Evolutionary conservation across 2,329 filamentous ascomycete species (phyloP).

Genomic region (Aspergillus pseudonomiae): DNA sequence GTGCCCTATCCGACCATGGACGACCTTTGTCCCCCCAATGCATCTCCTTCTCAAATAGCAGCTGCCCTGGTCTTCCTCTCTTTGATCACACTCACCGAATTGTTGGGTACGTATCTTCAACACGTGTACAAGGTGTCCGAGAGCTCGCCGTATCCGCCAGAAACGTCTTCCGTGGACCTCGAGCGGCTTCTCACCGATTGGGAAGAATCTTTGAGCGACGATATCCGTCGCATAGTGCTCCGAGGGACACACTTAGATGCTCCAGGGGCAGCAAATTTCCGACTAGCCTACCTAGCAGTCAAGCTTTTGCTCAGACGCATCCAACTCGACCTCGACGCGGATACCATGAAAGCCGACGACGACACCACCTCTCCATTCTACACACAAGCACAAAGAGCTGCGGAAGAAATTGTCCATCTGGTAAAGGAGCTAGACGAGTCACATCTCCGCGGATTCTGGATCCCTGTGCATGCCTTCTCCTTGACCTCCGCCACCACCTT

Average conservation of each 20-base stretch:
- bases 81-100: slow-evolving; percentile 49
- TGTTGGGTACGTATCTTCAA: slow-evolving; percentile 42
- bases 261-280: slow-evolving; percentile 55
- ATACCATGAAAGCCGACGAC: slow-evolving; percentile 21
- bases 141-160: slow-evolving; percentile 19
- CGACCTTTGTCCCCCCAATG: slow-evolving; percentile 31
- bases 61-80: slow-evolving; percentile 50
- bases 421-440: slow-evolving; percentile 49
- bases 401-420: slow-evolving; percentile 55
- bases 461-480: slow-evolving; percentile 52
- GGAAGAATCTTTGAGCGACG: slow-evolving; percentile 47
- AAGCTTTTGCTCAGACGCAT: slow-evolving; percentile 53
- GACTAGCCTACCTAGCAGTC: slow-evolving; percentile 54
- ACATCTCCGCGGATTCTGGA: slow-evolving; percentile 55
- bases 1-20: slow-evolving; percentile 49
- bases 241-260: slow-evolving; percentile 46
- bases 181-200: slow-evolving; percentile 48
- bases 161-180: slow-evolving; percentile 31
- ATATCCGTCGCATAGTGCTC: slow-evolving; percentile 46
- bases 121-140: slow-evolving; percentile 38
- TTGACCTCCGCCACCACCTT: slow-evolving; percentile 56
- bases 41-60: slow-evolving; percentile 18
- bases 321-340: slow-evolving; percentile 45
- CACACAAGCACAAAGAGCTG: slow-evolving; percentile 48
- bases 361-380: slow-evolving; percentile 32